Conservation (phyloP, 148 eudicot species). For the Rhododendron simsii region DNA sequence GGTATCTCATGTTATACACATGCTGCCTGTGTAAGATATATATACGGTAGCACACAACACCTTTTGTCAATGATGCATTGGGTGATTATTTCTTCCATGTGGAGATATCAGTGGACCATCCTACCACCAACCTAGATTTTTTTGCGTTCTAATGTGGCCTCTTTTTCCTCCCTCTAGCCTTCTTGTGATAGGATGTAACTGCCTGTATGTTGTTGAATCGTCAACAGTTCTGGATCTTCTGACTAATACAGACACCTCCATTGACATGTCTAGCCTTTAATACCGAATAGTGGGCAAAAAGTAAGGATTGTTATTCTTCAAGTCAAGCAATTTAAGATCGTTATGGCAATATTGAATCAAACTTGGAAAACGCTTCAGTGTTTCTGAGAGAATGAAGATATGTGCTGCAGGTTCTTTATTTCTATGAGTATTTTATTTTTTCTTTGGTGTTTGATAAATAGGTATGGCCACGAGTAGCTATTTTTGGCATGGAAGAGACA, state of each 20-base stretch:
- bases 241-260: neutral
- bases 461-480: conserved; percentile 56
- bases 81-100: neutral
- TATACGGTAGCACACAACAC: neutral
- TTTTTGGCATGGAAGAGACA: conserved; percentile 98
- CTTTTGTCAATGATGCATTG: neutral
- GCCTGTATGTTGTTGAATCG: neutral
- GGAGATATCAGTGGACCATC: neutral
- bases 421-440: neutral
- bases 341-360: neutral
- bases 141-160: neutral
- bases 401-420: neutral
- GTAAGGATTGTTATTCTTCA: neutral
- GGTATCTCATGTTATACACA: neutral
- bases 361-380: neutral
- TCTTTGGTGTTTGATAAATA: neutral
- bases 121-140: neutral
- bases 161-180: neutral
- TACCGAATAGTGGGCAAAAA: neutral
- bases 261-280: neutral
- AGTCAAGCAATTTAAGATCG: neutral
- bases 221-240: neutral
- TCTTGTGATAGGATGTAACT: neutral
- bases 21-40: neutral
- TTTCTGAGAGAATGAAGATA: neutral